phyloP scores from a whole-genome alignment of 805 yeast genomes.

The Sugiyamaella floridensis region DNA sequence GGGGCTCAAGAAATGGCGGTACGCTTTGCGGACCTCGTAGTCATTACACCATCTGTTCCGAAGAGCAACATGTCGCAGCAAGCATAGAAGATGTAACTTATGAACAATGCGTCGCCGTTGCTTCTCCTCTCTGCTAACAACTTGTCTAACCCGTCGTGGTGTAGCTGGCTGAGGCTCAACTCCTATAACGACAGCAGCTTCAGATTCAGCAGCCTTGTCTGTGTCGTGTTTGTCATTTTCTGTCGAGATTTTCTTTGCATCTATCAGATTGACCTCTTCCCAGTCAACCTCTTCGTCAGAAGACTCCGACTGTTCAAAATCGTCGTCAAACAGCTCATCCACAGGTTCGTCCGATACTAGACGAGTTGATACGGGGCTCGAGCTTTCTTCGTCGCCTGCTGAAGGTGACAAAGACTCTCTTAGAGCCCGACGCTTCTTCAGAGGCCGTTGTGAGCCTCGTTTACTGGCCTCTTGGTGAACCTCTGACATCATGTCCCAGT shows the following conservation, averaged over 20 bases:
- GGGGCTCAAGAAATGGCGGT: slow-evolving; percentile 45
- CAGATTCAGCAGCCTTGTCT: slow-evolving; percentile 34
- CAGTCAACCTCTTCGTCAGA: background rate
- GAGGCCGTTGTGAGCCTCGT: slow-evolving; percentile 1
- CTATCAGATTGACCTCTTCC: slow-evolving; percentile 1
- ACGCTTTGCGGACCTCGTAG: slow-evolving; percentile 32
- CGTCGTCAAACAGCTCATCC: background rate
- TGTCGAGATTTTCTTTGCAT: slow-evolving; percentile 12
- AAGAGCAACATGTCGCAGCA: slow-evolving; percentile 59
- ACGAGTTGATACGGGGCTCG: background rate
- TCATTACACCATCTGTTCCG: slow-evolving; percentile 74
- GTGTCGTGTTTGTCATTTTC: slow-evolving; percentile 22
- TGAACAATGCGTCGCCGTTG: slow-evolving; percentile 48
- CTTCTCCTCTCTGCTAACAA: slow-evolving; percentile 44
- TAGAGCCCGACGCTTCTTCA: slow-evolving; percentile 2
- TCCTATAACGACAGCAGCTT: slow-evolving; percentile 25
- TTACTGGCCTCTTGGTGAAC: slow-evolving; percentile 11
- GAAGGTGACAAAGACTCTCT: background rate
- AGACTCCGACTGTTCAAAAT: slow-evolving; percentile 11
- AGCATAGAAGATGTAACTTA: slow-evolving; percentile 46
- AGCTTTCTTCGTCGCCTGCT: too few species aligned
- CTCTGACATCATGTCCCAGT: slow-evolving; percentile 13
- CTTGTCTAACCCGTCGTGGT: background rate
- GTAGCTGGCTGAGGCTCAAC: background rate
- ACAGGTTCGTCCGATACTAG: background rate